Evolutionary conservation across 2,329 filamentous ascomycete species (phyloP), one percentile per base, ranked within the genome.

Genomic region (Hypoxylon sp.): DNA sequence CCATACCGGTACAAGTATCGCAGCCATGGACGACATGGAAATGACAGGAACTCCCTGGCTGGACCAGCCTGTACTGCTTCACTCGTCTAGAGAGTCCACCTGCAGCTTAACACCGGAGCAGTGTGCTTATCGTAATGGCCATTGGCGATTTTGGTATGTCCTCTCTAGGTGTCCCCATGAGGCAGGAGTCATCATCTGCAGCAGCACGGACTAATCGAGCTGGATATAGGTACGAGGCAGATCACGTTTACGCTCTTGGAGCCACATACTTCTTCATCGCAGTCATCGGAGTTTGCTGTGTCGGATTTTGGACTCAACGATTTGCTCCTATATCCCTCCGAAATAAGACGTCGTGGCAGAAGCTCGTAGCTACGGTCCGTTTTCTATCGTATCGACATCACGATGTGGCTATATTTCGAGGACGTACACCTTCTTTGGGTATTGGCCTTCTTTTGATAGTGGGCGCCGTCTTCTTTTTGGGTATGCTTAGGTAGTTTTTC

Each of bases 261-360:
- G 86, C 84, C 0, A 74, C 86, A 2, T 84, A 82, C 46, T 84
- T 87, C 65, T 82, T 86, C 71, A 75, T 83, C 67, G 76, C 77
- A 0, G 72, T 75, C n/a, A 82, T 87, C 55, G 76, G 78, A 1
- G 59, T 85, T 11, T 87, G 84, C 64, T 72, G 79, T 22, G 71
- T 86, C 17, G 73, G 74, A 2, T 68, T 80, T 15, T 59, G 79
- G 17, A 67, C 68, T 11, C 71, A 73, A 8, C 66, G 74, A 26
- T 30, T 79, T 39, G 70, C 76, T 1, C 76, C 78, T 0, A 24
- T 26, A 11, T 54, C 60, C 7, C 54, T 74, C 13, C 64, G 69
- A 6, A 46, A 72, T 20, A 74, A 68, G 47, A 51, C 64, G 7
- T 76, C 65, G 61, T 79, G 76, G 75, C 73, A 72, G 53, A 75